Evolutionary conservation across 2,329 filamentous ascomycete species (phyloP), one percentile per base, ranked within the genome.

Genomic region (Chaetomium strumarium): DNA sequence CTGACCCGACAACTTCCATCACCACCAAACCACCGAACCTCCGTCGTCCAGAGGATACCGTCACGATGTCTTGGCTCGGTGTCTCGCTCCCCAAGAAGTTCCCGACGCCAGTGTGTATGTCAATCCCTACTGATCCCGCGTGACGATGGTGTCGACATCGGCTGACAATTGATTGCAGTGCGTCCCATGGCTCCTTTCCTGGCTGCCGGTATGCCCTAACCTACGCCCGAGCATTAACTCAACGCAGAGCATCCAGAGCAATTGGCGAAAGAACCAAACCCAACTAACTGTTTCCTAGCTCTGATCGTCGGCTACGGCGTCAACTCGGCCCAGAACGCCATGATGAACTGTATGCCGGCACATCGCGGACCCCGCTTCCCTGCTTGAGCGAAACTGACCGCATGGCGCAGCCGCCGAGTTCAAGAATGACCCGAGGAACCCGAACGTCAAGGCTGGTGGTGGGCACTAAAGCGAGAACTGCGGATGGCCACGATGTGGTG

Each of bases 351-450:
- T 97, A 83, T 60, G 72, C 67, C 46, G 40, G 13, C 49, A 46
- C 31, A 16, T 16, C 19, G 31, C 36, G 5, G 40, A 34, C 17
- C 38, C 30, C 54, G 56, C 46, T 24, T 24, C 24, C 4, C 46
- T 19, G 13, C n/a, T 17, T 10, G 36, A 46, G n/a, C 58, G 49
- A 50, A 46, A 42, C 52, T 52, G 52, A 58, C 45, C 59, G n/a
- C 8, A 9, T 17, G 38, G 31, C 24, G 36, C 64, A 97, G 92
- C 84, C 77, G 88, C 88, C 65, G 90, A 97, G 78, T 96, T 82
- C 83, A 95, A 91, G 85, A 95, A 96, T 79, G 92, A 97, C 75
- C 90, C 91, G 62, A 85, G 91, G 73, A 96, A 96, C 82, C 84
- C 84, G 62, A 76, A 78, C 64, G 72, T 71, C 63, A 79, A 66